Conservation (phyloP, 2,329 filamentous ascomycete species). For the Beauveria australis region DNA sequence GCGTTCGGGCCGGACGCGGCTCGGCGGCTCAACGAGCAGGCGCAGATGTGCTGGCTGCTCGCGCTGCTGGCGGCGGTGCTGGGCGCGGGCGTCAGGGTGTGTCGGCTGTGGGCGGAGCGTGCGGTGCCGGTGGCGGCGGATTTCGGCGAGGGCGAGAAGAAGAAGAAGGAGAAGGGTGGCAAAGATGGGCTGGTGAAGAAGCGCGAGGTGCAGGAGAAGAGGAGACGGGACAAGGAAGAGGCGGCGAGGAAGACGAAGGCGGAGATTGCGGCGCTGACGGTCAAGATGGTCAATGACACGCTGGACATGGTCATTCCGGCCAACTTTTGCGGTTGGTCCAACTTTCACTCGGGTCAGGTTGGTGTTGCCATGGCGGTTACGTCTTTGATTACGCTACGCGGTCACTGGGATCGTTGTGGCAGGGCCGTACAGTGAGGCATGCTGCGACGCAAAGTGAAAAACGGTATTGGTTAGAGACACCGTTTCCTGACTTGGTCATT, state of each 20-base stretch:
- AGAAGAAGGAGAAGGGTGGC: constrained; percentile 12
- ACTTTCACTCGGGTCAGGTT: constrained; percentile 41
- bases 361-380: constrained; percentile 52
- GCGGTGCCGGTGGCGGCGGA: constrained; percentile 24
- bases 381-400: constrained; percentile 50
- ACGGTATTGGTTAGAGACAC: too few relatives aligned
- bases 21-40: constrained; percentile 44
- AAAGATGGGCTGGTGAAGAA: constrained; percentile 11
- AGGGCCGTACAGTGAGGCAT: background rate
- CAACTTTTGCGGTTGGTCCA: constrained; percentile 51
- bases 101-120: constrained; percentile 26
- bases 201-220: constrained; percentile 22
- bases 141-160: constrained; percentile 15
- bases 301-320: constrained; percentile 58
- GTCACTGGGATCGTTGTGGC: constrained; percentile 50
- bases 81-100: constrained; percentile 32
- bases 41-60: constrained; percentile 63
- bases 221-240: constrained; percentile 26
- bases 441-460: too few relatives aligned
- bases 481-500: background rate
- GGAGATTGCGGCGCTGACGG: constrained; percentile 29
- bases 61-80: constrained; percentile 45
- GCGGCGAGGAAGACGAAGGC: constrained; percentile 22
- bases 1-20: constrained; percentile 45
- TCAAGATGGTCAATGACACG: constrained; percentile 45